Percentiles rank a stretch among this genome's conserved stretches.
phyloP scores from a whole-genome alignment of 768 basidiomycete genomes.

The Rickenella mellea region DNA sequence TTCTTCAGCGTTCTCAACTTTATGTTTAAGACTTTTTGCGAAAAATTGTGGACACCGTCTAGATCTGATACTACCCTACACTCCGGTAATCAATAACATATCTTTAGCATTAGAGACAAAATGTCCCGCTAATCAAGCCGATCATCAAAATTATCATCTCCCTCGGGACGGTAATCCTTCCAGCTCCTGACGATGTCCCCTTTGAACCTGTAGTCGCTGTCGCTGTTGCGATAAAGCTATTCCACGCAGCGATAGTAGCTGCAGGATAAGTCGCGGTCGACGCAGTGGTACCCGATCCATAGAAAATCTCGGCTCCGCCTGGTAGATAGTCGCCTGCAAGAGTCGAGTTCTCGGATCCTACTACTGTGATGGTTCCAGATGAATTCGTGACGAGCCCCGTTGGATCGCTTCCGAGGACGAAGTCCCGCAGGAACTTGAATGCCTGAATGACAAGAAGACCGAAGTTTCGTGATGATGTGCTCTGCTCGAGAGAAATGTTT shows the following conservation, averaged over 20 bases:
- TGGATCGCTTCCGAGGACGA: constrained; percentile 51
- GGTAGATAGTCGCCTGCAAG: constrained; percentile 38
- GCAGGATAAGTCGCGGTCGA: constrained; percentile 16
- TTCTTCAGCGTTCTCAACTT: too few species aligned
- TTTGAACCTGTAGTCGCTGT: not conserved
- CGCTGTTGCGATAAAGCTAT: constrained; percentile 18
- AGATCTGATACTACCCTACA: too few species aligned
- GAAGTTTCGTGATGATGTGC: constrained; percentile 32
- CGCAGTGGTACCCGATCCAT: constrained; percentile 28
- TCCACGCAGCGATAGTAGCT: constrained; percentile 23
- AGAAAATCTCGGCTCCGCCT: constrained; percentile 46
- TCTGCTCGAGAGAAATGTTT: constrained; percentile 31
- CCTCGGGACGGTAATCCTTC: too few species aligned
- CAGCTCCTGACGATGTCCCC: too few species aligned
- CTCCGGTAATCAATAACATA: too few species aligned
- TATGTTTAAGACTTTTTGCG: too few species aligned
- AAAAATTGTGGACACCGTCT: too few species aligned
- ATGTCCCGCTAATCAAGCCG: too few species aligned
- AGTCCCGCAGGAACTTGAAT: constrained; percentile 54
- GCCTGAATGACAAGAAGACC: constrained; percentile 42
- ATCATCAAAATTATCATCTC: too few species aligned
- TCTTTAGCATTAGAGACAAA: too few species aligned
- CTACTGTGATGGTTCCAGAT: constrained; percentile 19
- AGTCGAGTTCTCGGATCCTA: constrained; percentile 42
- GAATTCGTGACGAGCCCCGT: constrained; percentile 43